Evolutionary conservation across 306 rosid genomes (phyloP).

Genomic region (Carpinus fangiana): DNA sequence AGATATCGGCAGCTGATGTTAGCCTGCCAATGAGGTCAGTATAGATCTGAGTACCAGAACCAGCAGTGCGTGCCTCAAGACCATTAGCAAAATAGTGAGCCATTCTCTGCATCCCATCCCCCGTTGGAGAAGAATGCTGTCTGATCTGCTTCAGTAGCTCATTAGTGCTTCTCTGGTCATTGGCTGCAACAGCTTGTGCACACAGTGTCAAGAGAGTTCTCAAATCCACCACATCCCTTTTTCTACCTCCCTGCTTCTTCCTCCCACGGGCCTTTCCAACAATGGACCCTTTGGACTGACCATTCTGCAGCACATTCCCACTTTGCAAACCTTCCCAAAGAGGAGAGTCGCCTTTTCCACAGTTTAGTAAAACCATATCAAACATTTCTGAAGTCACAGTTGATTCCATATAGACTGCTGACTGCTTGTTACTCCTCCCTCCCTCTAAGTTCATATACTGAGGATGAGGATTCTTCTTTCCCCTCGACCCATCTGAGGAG

Average conservation of each 20-base stretch:
- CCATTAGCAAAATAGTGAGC: constrained; percentile 44
- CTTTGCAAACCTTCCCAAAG: constrained; percentile 31
- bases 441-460: constrained; percentile 18
- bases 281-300: constrained; percentile 31
- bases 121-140: constrained; percentile 33
- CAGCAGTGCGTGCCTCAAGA: constrained; percentile 44
- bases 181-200: constrained; percentile 42
- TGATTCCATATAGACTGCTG: constrained; percentile 29
- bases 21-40: constrained; percentile 35
- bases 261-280: constrained; percentile 34
- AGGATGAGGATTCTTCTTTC: constrained; percentile 33
- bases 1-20: constrained; percentile 38
- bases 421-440: constrained; percentile 39
- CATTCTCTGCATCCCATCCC: constrained; percentile 42
- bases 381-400: constrained; percentile 37
- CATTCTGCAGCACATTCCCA: constrained; percentile 21
- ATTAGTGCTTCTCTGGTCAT: constrained; percentile 26
- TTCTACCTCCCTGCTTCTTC: constrained; percentile 31
- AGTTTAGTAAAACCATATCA: constrained; percentile 32
- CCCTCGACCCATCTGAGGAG: constrained; percentile 17
- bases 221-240: constrained; percentile 40
- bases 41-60: constrained; percentile 37
- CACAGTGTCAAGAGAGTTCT: constrained; percentile 38
- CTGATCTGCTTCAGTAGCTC: constrained; percentile 42
- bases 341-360: constrained; percentile 20